These are phyloP conservation scores for Debaryomyces psychrophilus DNA, from an alignment of 1,139 yeast genomes.

Conservation along the genomic window DNA sequence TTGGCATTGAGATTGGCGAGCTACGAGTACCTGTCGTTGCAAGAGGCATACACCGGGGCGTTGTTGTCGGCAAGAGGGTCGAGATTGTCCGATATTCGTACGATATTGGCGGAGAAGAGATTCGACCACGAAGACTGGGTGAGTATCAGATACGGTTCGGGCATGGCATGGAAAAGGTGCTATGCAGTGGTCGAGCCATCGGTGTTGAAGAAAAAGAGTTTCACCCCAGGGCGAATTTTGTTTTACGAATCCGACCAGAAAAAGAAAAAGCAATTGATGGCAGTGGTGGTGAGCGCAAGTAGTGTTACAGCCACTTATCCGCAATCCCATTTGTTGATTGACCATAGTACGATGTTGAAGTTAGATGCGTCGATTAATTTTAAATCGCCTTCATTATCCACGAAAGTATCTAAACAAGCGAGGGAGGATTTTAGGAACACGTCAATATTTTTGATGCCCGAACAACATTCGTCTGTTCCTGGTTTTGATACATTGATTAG, in stretches of 20 bases:
- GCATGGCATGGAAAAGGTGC: conserved; percentile 97
- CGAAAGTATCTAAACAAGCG: conserved; percentile 44
- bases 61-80: conserved; percentile 86
- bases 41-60: conserved; percentile 96
- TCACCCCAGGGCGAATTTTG: conserved; percentile 58
- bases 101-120: conserved; percentile 81
- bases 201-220: conserved; percentile 43
- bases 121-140: conserved; percentile 94
- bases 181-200: conserved; percentile 89
- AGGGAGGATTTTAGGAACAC: conserved; percentile 67
- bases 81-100: conserved; percentile 79
- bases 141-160: conserved; percentile 90
- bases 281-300: conserved; percentile 69
- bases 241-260: conserved; percentile 72
- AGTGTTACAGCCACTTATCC: conserved; percentile 95
- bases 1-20: conserved; percentile 78
- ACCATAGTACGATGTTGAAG: conserved; percentile 85
- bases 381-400: conserved; percentile 42
- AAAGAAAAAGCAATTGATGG: conserved; percentile 77
- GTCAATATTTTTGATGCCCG: conserved; percentile 93
- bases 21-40: conserved; percentile 79
- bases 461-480: conserved; percentile 88
- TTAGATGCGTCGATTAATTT: conserved; percentile 81
- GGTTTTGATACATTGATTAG: conserved; percentile 93
- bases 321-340: conserved; percentile 75